These are phyloP conservation scores for Fonsecaea pugnacius DNA, from an alignment of 2,329 filamentous ascomycete genomes.

Conservation along the genomic window DNA sequence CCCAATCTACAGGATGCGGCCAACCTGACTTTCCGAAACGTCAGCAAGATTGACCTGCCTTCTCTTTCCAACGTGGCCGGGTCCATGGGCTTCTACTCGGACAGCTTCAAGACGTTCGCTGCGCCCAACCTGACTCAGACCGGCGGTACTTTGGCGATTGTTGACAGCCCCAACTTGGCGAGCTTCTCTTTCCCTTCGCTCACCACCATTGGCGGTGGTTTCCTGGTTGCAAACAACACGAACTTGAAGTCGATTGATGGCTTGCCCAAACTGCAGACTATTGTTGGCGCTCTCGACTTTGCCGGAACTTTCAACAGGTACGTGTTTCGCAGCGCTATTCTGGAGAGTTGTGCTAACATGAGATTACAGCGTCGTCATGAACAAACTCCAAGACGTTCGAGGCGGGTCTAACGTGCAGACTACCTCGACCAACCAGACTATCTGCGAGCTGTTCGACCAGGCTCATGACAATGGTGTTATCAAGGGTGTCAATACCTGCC, in stretches of 20 bases:
- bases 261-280: conserved; percentile 69
- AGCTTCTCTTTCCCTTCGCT: conserved; percentile 79
- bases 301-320: conserved; percentile 70
- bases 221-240: conserved; percentile 91
- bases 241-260: conserved; percentile 66
- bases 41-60: conserved; percentile 73
- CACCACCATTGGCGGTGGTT: conserved; percentile 72
- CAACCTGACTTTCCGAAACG: conserved; percentile 82
- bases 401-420: conserved; percentile 73
- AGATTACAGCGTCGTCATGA: conserved; percentile 67
- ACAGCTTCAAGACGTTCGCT: conserved; percentile 56
- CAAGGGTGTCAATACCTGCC: conserved; percentile 55
- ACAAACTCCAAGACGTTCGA: conserved; percentile 67
- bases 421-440: conserved; percentile 61
- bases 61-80: conserved; percentile 73
- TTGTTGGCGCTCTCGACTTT: conserved; percentile 82
- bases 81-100: conserved; percentile 82
- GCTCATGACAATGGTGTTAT: conserved; percentile 49
- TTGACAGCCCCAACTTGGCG: conserved; percentile 60
- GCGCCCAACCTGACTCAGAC: conserved; percentile 53
- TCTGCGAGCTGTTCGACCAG: conserved; percentile 60
- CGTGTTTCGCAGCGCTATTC: conserved; percentile 40
- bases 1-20: conserved; percentile 76
- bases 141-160: conserved; percentile 60
- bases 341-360: conserved; percentile 22